phyloP scores from a whole-genome alignment of 768 basidiomycete genomes.

The Dacryopinax spathularia region DNA sequence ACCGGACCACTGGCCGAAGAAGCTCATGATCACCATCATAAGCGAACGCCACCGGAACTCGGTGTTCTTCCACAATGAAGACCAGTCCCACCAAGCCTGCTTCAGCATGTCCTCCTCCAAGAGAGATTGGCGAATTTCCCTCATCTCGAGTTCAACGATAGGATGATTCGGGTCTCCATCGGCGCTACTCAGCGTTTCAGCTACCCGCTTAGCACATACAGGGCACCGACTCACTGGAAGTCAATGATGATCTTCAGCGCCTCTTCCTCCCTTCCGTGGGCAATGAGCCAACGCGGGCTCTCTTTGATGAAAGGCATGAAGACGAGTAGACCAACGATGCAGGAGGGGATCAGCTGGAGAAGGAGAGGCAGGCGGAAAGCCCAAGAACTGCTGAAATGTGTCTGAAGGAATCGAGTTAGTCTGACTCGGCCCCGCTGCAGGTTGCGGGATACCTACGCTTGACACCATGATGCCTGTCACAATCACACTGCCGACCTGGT shows the following conservation, averaged over 20 bases:
- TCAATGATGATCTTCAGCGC: constrained; percentile 35
- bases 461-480: constrained; percentile 25
- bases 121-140: constrained; percentile 19
- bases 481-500: background rate
- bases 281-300: constrained; percentile 39
- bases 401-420: background rate
- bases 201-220: background rate
- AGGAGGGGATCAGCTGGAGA: background rate
- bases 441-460: constrained; percentile 39
- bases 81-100: background rate
- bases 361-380: background rate
- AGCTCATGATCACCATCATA: constrained; percentile 41
- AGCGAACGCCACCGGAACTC: constrained; percentile 29
- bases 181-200: constrained; percentile 19
- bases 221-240: constrained; percentile 26
- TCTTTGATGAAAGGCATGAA: constrained; percentile 1
- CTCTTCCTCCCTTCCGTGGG: constrained; percentile 36
- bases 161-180: constrained; percentile 36
- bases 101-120: constrained; percentile 11
- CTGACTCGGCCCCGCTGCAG: constrained; percentile 18
- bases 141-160: constrained; percentile 38
- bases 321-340: background rate
- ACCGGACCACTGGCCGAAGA: constrained; percentile 45
- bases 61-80: background rate
- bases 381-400: background rate